These are phyloP conservation scores for Myochromella boudieri DNA, from an alignment of 768 basidiomycete genomes.

Conservation along the genomic window DNA sequence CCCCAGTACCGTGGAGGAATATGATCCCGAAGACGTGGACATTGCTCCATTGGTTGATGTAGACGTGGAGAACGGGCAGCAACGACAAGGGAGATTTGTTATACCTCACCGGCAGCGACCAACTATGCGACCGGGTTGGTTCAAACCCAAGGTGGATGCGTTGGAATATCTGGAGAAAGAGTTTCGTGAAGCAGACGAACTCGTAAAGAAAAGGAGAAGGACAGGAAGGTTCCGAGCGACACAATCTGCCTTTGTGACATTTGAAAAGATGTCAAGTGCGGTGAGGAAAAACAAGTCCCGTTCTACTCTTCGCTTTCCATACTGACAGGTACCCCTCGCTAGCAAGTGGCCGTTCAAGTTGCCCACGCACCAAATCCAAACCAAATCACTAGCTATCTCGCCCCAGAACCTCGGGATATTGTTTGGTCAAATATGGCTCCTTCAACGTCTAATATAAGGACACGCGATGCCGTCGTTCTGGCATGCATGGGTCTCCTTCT, in stretches of 20 bases:
- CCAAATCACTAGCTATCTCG: conserved; percentile 67
- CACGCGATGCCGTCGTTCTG: conserved; percentile 73
- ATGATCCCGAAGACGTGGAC: conserved; percentile 68
- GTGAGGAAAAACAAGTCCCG: conserved; percentile 44
- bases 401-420: conserved; percentile 94
- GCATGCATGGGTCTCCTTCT: conserved; percentile 69
- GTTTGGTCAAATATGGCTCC: conserved; percentile 90
- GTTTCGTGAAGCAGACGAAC: conserved; percentile 82
- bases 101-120: conserved; percentile 78
- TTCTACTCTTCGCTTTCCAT: background rate
- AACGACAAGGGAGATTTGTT: conserved; percentile 51
- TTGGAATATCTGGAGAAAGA: conserved; percentile 81
- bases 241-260: conserved; percentile 90
- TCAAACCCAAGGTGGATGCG: conserved; percentile 79
- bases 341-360: conserved; percentile 89
- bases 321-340: background rate
- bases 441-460: conserved; percentile 52
- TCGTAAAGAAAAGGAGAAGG: conserved; percentile 71
- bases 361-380: conserved; percentile 72
- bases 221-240: conserved; percentile 79
- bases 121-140: conserved; percentile 73
- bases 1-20: conserved; percentile 81
- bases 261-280: conserved; percentile 92
- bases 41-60: conserved; percentile 48
- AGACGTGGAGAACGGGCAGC: conserved; percentile 52